Conservation (phyloP, 169 alveolate species). For the Plasmodium inui region DNA sequence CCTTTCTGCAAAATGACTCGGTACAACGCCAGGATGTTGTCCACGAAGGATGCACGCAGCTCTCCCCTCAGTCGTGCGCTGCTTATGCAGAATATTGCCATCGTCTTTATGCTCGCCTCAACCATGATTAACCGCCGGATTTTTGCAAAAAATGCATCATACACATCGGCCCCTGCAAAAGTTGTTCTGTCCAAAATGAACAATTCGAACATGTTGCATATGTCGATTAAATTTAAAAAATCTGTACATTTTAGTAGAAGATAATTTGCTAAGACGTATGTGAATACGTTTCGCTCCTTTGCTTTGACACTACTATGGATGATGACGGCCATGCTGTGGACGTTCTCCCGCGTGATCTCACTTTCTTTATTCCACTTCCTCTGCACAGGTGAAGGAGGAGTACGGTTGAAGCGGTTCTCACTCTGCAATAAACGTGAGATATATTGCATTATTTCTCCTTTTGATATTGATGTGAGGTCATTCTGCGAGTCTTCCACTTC, state of each 20-base stretch:
- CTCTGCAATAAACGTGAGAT: background rate
- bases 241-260: conserved; percentile 26
- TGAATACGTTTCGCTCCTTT: conserved; percentile 26
- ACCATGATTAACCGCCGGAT: conserved; percentile 33
- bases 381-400: background rate
- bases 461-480: background rate
- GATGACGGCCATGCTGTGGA: conserved; percentile 52
- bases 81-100: conserved; percentile 55
- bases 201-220: conserved; percentile 65
- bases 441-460: conserved; percentile 4
- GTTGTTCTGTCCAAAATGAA: background rate
- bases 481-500: background rate
- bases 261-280: conserved; percentile 39
- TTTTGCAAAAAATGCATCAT: conserved; percentile 11
- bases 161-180: background rate
- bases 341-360: conserved; percentile 25
- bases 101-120: conserved; percentile 17
- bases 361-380: conserved; percentile 1
- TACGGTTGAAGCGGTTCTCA: background rate
- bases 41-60: background rate
- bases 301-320: conserved; percentile 36
- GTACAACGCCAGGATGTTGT: conserved; percentile 22
- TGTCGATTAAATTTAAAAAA: conserved; percentile 60
- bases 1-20: conserved; percentile 44
- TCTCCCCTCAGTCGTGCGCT: conserved; percentile 19